These are phyloP conservation scores for Eragrostis nindensis DNA, from an alignment of 176 grass and related monocot species.

Conservation along the genomic window DNA sequence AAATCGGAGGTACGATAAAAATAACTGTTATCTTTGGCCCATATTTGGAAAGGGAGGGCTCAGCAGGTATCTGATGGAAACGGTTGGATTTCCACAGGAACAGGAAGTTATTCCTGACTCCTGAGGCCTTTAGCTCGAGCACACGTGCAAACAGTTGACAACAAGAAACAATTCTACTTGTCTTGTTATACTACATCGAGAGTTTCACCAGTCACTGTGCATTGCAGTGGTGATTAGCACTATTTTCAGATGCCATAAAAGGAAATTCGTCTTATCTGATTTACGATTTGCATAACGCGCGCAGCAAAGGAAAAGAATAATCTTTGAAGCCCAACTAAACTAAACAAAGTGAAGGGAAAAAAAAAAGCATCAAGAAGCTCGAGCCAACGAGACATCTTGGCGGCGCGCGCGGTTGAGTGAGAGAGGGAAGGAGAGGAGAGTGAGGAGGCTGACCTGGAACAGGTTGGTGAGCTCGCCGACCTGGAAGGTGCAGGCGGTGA, in stretches of 20 bases:
- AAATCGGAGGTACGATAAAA: background rate
- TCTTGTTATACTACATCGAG: background rate
- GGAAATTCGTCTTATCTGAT: background rate
- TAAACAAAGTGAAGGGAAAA: background rate
- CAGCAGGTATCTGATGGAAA: background rate
- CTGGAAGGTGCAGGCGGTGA: conserved; percentile 80
- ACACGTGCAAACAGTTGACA: conserved; percentile 22
- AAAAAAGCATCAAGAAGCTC: conserved; percentile 15
- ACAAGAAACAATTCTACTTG: background rate
- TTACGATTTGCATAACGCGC: background rate
- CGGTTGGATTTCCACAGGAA: background rate
- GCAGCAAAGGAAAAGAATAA: background rate
- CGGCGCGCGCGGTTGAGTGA: background rate
- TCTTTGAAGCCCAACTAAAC: background rate
- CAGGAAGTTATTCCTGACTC: background rate
- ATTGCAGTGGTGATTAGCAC: background rate
- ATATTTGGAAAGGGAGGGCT: background rate
- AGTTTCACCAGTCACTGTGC: conserved; percentile 18
- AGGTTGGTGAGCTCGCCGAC: conserved; percentile 83
- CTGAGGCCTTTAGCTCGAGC: background rate
- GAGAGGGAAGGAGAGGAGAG: background rate
- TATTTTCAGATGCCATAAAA: background rate
- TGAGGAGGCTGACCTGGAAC: conserved; percentile 72
- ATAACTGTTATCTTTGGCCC: background rate
- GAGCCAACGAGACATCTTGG: background rate